phyloP scores from a whole-genome alignment of 768 basidiomycete genomes.

The Dacryopinax spathularia region DNA sequence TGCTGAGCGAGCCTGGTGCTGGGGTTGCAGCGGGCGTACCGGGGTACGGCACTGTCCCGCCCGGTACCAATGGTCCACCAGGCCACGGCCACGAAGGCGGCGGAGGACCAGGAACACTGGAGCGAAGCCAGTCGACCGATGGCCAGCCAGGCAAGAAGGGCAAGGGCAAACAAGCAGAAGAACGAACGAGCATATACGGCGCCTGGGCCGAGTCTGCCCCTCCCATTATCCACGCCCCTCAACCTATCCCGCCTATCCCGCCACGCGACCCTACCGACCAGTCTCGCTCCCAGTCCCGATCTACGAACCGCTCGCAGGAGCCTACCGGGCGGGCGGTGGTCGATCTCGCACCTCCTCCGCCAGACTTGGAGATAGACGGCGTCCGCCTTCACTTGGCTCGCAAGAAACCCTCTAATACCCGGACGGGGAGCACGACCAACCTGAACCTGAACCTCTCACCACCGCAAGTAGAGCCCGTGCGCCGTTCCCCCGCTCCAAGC shows the following conservation, averaged over 20 bases:
- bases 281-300: neutral
- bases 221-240: neutral
- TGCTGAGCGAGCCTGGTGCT: neutral
- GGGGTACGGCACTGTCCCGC: neutral
- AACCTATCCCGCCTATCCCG: neutral
- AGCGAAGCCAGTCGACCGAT: neutral
- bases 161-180: neutral
- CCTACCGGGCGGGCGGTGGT: neutral
- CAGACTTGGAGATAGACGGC: neutral
- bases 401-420: neutral
- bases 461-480: neutral
- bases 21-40: neutral
- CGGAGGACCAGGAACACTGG: neutral
- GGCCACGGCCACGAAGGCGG: neutral
- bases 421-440: neutral
- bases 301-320: neutral
- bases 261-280: no score
- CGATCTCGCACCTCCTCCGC: neutral
- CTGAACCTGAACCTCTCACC: conserved; percentile 1
- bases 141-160: conserved; percentile 3
- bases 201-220: neutral
- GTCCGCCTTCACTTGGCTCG: conserved; percentile 4
- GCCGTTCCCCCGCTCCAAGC: conserved; percentile 1
- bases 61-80: neutral
- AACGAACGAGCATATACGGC: conserved; percentile 4